Percentiles rank a stretch among this genome's conserved stretches.
phyloP scores from a whole-genome alignment of 352 stramenopile genomes.

The Pythium oligandrum region DNA sequence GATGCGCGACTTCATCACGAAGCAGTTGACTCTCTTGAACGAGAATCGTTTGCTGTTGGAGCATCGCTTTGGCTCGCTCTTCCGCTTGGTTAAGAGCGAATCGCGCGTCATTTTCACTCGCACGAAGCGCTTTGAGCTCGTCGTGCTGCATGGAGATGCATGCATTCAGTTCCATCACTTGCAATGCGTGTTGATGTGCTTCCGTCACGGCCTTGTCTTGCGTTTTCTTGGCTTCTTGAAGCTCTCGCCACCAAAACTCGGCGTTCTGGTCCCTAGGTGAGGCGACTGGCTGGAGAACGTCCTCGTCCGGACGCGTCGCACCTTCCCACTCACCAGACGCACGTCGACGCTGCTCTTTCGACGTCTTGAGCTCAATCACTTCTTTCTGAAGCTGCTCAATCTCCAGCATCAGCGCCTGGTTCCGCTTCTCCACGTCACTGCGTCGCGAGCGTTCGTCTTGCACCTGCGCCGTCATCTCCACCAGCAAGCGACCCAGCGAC shows the following conservation, averaged over 20 bases:
- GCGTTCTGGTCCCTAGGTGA: constrained; percentile 18
- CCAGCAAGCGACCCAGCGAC: constrained; percentile 43
- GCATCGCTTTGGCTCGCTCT: constrained; percentile 32
- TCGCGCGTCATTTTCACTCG: constrained; percentile 29
- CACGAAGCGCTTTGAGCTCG: constrained; percentile 49
- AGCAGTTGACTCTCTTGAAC: constrained; percentile 51
- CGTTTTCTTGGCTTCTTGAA: constrained; percentile 44
- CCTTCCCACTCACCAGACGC: constrained; percentile 14
- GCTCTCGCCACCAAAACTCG: constrained; percentile 51
- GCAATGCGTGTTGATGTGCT: constrained; percentile 45
- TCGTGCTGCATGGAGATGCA: constrained; percentile 78
- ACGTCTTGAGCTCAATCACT: constrained; percentile 48
- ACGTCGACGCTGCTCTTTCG: constrained; percentile 10
- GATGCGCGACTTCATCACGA: constrained; percentile 42
- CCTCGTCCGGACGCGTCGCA: constrained; percentile 1
- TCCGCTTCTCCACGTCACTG: constrained; percentile 53
- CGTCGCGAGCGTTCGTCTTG: constrained; percentile 47
- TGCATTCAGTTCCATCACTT: constrained; percentile 67
- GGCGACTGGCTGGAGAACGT: neutral
- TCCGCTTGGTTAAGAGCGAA: constrained; percentile 38
- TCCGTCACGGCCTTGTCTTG: constrained; percentile 57
- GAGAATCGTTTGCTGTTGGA: constrained; percentile 42
- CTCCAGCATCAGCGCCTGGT: constrained; percentile 61
- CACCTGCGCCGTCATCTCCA: constrained; percentile 62
- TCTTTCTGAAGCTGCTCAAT: constrained; percentile 64